Conservation (phyloP, 768 basidiomycete genomes). For the Harrya chromipes region DNA sequence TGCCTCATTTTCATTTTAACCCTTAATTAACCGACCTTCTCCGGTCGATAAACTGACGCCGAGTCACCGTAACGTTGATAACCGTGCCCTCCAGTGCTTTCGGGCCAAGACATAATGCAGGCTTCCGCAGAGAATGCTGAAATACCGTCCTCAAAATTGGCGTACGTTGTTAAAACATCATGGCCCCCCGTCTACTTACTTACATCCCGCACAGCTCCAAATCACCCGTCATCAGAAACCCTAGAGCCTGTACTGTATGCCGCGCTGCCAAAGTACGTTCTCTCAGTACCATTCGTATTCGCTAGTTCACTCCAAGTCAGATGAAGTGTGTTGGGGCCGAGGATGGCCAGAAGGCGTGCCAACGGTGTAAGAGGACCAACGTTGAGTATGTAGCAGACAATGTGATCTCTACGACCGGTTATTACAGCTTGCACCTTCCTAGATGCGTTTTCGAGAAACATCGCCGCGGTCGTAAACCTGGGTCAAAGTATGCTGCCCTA, state of each 20-base stretch:
- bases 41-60: slow-evolving; percentile 41
- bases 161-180: slow-evolving; percentile 16
- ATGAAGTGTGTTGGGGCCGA: slow-evolving; percentile 93
- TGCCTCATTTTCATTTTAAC: slow-evolving; percentile 27
- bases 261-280: slow-evolving; percentile 69
- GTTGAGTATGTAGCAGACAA: slow-evolving; percentile 52
- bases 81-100: slow-evolving; percentile 26
- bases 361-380: slow-evolving; percentile 79
- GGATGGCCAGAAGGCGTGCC: slow-evolving; percentile 76
- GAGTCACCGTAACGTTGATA: slow-evolving; percentile 40
- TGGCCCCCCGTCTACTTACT: slow-evolving; percentile 11
- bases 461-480: slow-evolving; percentile 82
- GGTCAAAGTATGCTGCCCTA: slow-evolving; percentile 65
- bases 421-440: slow-evolving; percentile 15
- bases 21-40: slow-evolving; percentile 40
- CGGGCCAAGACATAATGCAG: slow-evolving; percentile 26
- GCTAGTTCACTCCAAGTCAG: slow-evolving; percentile 37
- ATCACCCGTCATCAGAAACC: slow-evolving; percentile 45
- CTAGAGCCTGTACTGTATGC: slow-evolving; percentile 79
- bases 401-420: slow-evolving; percentile 3
- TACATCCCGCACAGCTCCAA: slow-evolving; percentile 34
- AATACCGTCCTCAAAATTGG: slow-evolving; percentile 30
- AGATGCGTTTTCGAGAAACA: slow-evolving; percentile 90
- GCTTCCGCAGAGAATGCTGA: slow-evolving; percentile 26
- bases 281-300: slow-evolving; percentile 12